Base-by-base conservation (phyloP, 2,329 filamentous ascomycete genomes). In the Torrubiella hemipterigena region DNA sequence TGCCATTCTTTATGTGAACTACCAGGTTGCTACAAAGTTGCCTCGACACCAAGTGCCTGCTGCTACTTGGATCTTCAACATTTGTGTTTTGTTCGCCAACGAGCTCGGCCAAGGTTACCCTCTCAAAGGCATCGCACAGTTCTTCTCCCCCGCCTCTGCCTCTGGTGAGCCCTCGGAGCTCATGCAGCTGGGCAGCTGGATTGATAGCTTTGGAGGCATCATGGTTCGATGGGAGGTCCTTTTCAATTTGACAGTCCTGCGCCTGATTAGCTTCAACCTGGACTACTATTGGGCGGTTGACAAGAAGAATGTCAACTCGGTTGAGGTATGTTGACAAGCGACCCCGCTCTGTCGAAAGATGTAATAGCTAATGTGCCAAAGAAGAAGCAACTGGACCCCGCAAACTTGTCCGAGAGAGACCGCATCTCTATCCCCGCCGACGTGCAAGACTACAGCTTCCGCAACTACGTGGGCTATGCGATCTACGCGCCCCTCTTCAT, bases 351-450 rank as follows among this genome's bases (percentile, higher is more conserved):
- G 10, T 30, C 17, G 25, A 6, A 11, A 20, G 30, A 17, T 27
- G 33, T 14, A 32, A 38, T 26, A 47, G 33, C 78, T 89, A 68
- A 89, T 72, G 49, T 58, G 54, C 64, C 63, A 58, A 91, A 96
- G 87, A 96, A 96, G 83, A 94, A 93, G 57, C 85, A 94, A 66
- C 70, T 94, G 40, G 86, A 96, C 67, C 81, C 83, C 26, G 67
- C 84, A 33, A 75, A 80, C 46, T 72, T 96, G 22, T 91, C 87
- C 5, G 91, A 98, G 54, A 72, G 81, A 43, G 89, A 98, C 47
- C 81, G 91, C 13, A 72, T 96, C 36, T 65, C 70, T 33, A 80
- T 80, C 24, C 77, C 91, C 1, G 85, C 87, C 4, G 69, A 74
- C 28, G 54, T 70, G 1, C 54, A 60, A 17, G 81, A 93, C 48